Percentiles rank a stretch among this genome's conserved stretches.
These are phyloP conservation scores for Silybum marianum DNA, from an alignment of 129 eudicot genomes.

Conservation along the genomic window DNA sequence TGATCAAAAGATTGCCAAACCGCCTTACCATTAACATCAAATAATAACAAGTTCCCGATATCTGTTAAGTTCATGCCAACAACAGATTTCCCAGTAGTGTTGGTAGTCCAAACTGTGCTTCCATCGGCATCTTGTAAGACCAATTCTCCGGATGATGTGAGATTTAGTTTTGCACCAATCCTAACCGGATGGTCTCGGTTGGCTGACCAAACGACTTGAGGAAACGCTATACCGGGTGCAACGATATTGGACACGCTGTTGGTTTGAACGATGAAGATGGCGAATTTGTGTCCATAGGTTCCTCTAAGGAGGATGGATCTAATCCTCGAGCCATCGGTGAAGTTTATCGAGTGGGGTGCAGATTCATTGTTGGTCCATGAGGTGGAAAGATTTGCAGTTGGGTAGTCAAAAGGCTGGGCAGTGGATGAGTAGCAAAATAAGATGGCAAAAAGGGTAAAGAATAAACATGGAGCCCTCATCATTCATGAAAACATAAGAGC, in stretches of 20 bases:
- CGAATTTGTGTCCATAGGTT: background rate
- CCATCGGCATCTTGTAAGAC: slow-evolving; percentile 23
- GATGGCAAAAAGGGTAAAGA: background rate
- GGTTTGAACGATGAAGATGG: slow-evolving; percentile 4
- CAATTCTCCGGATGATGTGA: slow-evolving; percentile 24
- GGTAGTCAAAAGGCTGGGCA: slow-evolving; percentile 1
- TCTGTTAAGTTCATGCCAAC: slow-evolving; percentile 13
- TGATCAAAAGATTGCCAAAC: slow-evolving; percentile 41
- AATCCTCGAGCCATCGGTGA: slow-evolving; percentile 3
- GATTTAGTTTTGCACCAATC: background rate
- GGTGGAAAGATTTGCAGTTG: slow-evolving; percentile 6
- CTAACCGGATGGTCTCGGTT: slow-evolving; percentile 22
- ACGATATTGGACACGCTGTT: background rate
- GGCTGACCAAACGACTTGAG: slow-evolving; percentile 32
- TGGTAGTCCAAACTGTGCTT: slow-evolving; percentile 27
- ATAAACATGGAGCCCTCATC: background rate
- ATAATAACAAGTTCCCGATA: slow-evolving; percentile 23
- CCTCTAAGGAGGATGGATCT: slow-evolving; percentile 17
- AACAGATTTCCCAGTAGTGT: slow-evolving; percentile 11
- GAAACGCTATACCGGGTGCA: background rate
- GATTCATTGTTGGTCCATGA: background rate
- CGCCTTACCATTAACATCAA: background rate
- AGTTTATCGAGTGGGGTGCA: background rate
- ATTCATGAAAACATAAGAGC: background rate
- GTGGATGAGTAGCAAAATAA: background rate